Evolutionary conservation across 2,329 filamentous ascomycete genomes (phyloP).

Genomic region (Lizonia empirigonia): DNA sequence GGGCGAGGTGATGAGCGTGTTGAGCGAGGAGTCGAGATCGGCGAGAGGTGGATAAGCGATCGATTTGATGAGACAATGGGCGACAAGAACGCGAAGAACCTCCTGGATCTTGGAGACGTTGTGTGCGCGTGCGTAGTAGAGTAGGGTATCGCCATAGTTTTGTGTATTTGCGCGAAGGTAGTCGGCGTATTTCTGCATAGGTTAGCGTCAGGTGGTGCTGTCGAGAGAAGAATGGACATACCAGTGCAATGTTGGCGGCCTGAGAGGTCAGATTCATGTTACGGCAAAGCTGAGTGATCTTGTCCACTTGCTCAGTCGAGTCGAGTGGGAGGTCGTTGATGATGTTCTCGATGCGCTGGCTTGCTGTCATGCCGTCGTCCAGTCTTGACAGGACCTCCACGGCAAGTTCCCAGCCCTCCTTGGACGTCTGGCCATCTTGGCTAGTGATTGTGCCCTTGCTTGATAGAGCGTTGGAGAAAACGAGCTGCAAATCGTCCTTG

Average conservation of each 20-base stretch:
- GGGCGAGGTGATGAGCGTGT: conserved; percentile 71
- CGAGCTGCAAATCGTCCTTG: conserved; percentile 78
- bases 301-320: conserved; percentile 75
- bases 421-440: conserved; percentile 37
- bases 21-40: conserved; percentile 76
- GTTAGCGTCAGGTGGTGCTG: conserved; percentile 22
- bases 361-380: conserved; percentile 72
- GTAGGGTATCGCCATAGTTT: conserved; percentile 82
- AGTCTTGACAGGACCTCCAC: conserved; percentile 82
- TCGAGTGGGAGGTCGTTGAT: conserved; percentile 74
- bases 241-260: conserved; percentile 81
- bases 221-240: conserved; percentile 53
- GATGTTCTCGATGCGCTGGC: conserved; percentile 74
- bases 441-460: conserved; percentile 51
- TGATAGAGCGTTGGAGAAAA: conserved; percentile 72
- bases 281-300: conserved; percentile 77
- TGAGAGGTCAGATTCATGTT: conserved; percentile 78
- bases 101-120: conserved; percentile 78
- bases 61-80: conserved; percentile 85
- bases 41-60: conserved; percentile 73
- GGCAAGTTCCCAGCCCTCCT: conserved; percentile 87
- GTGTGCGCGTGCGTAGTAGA: conserved; percentile 90
- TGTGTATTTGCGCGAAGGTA: conserved; percentile 73
- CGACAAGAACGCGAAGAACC: conserved; percentile 84
- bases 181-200: conserved; percentile 76